A percentile compares a stretch with the other conserved stretches of the same genome.
Evolutionary conservation across 2,329 filamentous ascomycete genomes (phyloP).

Genomic region (Alternaria longipes): DNA sequence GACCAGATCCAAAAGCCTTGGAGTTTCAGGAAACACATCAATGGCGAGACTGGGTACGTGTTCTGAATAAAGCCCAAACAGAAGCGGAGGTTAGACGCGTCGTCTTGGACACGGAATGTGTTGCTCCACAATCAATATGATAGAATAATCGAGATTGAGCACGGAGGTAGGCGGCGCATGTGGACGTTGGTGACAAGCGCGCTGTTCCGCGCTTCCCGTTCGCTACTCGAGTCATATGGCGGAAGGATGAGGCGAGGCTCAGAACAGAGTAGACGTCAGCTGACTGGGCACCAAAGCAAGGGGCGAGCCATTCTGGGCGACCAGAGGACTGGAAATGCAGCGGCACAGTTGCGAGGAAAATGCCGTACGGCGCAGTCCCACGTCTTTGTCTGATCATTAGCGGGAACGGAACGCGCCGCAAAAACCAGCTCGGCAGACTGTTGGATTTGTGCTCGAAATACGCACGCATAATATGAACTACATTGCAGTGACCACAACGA

Average conservation of each 20-base stretch:
- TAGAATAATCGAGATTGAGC: slow-evolving; percentile 5
- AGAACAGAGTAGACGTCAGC: slow-evolving; percentile 21
- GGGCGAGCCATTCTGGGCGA: slow-evolving; percentile 1
- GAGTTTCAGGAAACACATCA: not conserved
- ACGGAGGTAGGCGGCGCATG: slow-evolving; percentile 15
- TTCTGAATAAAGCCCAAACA: not conserved
- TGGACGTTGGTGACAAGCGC: slow-evolving; percentile 26
- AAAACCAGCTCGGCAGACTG: slow-evolving; percentile 28
- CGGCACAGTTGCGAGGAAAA: slow-evolving; percentile 11
- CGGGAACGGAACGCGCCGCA: slow-evolving; percentile 41
- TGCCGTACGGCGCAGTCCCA: slow-evolving; percentile 26
- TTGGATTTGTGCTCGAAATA: slow-evolving; percentile 18
- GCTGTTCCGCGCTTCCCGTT: slow-evolving; percentile 32
- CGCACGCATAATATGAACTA: not conserved
- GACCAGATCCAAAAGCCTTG: not conserved
- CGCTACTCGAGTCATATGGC: slow-evolving; percentile 25
- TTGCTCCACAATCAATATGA: slow-evolving; percentile 11
- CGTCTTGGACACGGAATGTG: slow-evolving; percentile 9
- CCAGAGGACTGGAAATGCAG: slow-evolving; percentile 9
- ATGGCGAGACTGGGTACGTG: not conserved
- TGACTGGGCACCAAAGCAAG: slow-evolving; percentile 19
- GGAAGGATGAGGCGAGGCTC: slow-evolving; percentile 29
- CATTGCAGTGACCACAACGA: slow-evolving; percentile 9
- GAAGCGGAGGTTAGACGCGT: not conserved
- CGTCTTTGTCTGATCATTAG: slow-evolving; percentile 34